A percentile compares a stretch with the other conserved stretches of the same genome.
Evolutionary conservation across 2,329 filamentous ascomycete genomes (phyloP).

Genomic region (Daldinia sp.): DNA sequence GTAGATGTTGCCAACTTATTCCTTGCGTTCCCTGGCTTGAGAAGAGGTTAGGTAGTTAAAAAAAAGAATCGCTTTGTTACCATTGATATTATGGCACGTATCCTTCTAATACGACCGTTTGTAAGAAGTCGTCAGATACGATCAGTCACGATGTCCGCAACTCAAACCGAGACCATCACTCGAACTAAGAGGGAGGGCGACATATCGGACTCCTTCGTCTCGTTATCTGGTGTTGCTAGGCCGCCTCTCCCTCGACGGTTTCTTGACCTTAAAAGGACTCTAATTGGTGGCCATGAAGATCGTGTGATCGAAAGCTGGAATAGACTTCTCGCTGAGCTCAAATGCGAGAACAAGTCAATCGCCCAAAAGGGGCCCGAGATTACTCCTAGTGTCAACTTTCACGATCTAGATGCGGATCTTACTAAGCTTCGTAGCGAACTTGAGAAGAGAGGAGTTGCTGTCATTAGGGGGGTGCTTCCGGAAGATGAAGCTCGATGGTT

Average conservation of each 20-base stretch:
- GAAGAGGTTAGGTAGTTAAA: not conserved
- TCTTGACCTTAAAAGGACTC: slow-evolving; percentile 61
- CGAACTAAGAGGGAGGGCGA: slow-evolving; percentile 64
- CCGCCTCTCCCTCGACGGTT: slow-evolving; percentile 63
- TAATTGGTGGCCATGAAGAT: slow-evolving; percentile 60
- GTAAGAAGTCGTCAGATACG: slow-evolving; percentile 9
- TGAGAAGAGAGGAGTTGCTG: slow-evolving; percentile 66
- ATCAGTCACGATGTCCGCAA: slow-evolving; percentile 27
- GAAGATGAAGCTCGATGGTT: slow-evolving; percentile 68
- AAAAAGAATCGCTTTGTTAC: not conserved
- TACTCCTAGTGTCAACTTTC: slow-evolving; percentile 62
- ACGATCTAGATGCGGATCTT: slow-evolving; percentile 53
- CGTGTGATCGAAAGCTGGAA: slow-evolving; percentile 59
- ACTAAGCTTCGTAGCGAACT: slow-evolving; percentile 57
- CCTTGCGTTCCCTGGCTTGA: not conserved
- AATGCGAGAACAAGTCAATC: slow-evolving; percentile 58
- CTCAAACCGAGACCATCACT: no score
- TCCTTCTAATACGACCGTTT: slow-evolving; percentile 7
- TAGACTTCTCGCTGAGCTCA: slow-evolving; percentile 55
- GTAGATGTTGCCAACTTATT: not conserved
- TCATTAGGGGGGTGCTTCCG: slow-evolving; percentile 72
- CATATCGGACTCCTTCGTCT: slow-evolving; percentile 69
- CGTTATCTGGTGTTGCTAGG: slow-evolving; percentile 58
- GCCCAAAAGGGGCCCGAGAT: slow-evolving; percentile 55
- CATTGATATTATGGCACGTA: not conserved